phyloP scores from a whole-genome alignment of 1,139 yeast genomes.

The Diutina catenulata region DNA sequence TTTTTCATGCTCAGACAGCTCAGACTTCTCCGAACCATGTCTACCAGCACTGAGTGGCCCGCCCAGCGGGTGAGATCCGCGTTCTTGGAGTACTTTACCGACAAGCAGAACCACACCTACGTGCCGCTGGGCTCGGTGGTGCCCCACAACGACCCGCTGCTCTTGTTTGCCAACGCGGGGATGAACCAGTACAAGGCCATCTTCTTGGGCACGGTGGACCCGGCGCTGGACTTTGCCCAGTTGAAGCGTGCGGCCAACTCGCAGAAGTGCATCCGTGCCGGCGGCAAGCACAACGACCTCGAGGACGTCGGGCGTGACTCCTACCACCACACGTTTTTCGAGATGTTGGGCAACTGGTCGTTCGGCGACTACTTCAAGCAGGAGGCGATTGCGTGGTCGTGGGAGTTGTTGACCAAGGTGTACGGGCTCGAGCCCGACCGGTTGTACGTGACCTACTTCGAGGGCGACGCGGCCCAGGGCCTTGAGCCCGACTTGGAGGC shows the following conservation, averaged over 20 bases:
- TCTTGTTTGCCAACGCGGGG: constrained; percentile 94
- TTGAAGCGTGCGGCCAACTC: constrained; percentile 89
- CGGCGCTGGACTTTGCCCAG: constrained; percentile 72
- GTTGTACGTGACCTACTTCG: constrained; percentile 90
- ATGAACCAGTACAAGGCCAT: constrained; percentile 98
- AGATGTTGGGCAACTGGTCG: constrained; percentile 99
- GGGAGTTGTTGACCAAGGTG: constrained; percentile 82
- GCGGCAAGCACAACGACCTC: constrained; percentile 97
- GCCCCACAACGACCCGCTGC: constrained; percentile 96
- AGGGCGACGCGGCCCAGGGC: constrained; percentile 79
- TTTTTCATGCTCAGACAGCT: constrained; percentile 1
- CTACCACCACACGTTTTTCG: constrained; percentile 96
- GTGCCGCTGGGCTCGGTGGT: constrained; percentile 92
- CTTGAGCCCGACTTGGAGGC: constrained; percentile 93
- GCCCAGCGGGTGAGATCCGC: constrained; percentile 76
- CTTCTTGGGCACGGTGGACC: constrained; percentile 93
- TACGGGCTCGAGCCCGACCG: constrained; percentile 71
- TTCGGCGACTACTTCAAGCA: constrained; percentile 96
- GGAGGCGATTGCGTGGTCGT: constrained; percentile 79
- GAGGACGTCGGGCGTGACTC: constrained; percentile 98
- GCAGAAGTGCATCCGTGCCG: constrained; percentile 98
- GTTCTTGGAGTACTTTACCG: constrained; percentile 68
- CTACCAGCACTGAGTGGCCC: constrained; percentile 30
- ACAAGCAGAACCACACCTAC: constrained; percentile 53
- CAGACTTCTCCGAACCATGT: constrained; percentile 1